phyloP scores from a whole-genome alignment of 116 monocot species.

The Papilionanthe hybrid region DNA sequence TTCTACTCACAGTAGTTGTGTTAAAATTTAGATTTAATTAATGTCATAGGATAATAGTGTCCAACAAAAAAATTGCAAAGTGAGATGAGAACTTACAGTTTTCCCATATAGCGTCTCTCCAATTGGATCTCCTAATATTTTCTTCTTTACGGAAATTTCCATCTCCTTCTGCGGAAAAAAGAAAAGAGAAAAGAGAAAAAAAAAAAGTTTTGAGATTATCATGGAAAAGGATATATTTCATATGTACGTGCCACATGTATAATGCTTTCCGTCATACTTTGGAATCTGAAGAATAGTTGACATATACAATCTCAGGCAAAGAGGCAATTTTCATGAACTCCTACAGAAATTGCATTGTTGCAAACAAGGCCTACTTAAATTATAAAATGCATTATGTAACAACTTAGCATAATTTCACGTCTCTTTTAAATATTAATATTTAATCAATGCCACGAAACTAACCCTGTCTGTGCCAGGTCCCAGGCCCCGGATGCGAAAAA shows the following conservation, averaged over 20 bases:
- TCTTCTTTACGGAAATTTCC: conserved; percentile 60
- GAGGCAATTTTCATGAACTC: neutral
- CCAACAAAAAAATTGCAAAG: neutral
- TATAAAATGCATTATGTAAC: neutral
- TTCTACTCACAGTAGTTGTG: neutral
- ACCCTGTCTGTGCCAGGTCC: too few species aligned
- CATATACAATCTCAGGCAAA: neutral
- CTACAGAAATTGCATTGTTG: neutral
- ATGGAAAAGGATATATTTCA: neutral
- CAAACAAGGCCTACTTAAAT: neutral
- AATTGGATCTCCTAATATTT: conserved; percentile 54
- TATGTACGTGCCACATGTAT: neutral
- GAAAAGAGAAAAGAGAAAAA: neutral
- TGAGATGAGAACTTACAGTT: conserved; percentile 44
- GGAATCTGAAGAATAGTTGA: neutral
- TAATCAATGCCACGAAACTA: neutral
- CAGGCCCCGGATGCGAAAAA: neutral
- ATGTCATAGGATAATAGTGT: neutral
- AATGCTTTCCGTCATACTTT: neutral
- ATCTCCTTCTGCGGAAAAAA: conserved; percentile 74
- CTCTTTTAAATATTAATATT: neutral
- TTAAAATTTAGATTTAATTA: neutral
- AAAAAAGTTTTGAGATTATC: conserved; percentile 7
- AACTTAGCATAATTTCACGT: neutral
- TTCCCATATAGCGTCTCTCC: conserved; percentile 89